Percentiles rank a stretch among this genome's conserved stretches.
These are phyloP conservation scores for Taiwanofungus camphoratus DNA, from an alignment of 1,284 basidiomycete genomes.

Conservation along the genomic window DNA sequence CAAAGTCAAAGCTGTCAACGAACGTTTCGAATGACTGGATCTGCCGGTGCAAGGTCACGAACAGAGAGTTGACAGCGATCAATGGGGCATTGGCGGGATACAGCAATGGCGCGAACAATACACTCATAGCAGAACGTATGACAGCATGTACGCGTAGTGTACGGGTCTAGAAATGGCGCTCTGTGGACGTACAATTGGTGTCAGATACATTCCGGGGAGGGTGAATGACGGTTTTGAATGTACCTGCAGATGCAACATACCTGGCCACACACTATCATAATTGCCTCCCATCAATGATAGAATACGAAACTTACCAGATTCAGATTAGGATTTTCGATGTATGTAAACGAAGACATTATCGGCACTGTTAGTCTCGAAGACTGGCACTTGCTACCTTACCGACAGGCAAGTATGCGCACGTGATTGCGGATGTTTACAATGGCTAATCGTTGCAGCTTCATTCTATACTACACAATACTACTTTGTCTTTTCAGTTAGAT, in stretches of 20 bases:
- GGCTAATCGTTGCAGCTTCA: too few species aligned
- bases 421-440: too few species aligned
- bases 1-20: constrained; percentile 24
- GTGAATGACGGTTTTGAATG: constrained; percentile 4
- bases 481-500: too few species aligned
- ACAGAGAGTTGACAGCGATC: constrained; percentile 61
- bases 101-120: constrained; percentile 58
- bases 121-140: constrained; percentile 84
- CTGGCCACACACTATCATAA: constrained; percentile 28
- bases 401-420: too few species aligned
- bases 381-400: too few species aligned
- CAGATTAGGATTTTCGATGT: constrained; percentile 48
- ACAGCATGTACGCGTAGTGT: constrained; percentile 64
- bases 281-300: not conserved
- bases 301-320: constrained; percentile 44
- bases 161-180: constrained; percentile 70
- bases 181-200: constrained; percentile 29
- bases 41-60: constrained; percentile 52
- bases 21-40: constrained; percentile 70
- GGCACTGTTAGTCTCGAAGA: too few species aligned
- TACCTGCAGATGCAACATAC: constrained; percentile 83
- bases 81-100: constrained; percentile 73
- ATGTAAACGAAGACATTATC: constrained; percentile 35
- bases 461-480: not conserved
- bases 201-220: constrained; percentile 1